These are phyloP conservation scores for Candida buenavistaensis DNA, from an alignment of 1,139 yeast species.

Conservation along the genomic window DNA sequence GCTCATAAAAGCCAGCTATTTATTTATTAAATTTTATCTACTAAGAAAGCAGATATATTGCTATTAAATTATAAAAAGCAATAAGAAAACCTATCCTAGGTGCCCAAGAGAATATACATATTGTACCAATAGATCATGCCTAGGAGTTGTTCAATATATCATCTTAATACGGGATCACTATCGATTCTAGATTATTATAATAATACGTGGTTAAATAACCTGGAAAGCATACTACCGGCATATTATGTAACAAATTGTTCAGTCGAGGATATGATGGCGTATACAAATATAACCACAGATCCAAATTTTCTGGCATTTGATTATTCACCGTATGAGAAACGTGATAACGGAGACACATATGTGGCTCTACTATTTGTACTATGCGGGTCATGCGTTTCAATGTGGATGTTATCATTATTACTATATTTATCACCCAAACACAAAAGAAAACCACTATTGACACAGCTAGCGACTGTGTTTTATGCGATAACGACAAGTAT, in stretches of 20 bases:
- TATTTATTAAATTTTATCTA: too few relatives aligned
- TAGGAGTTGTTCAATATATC: slow-evolving; percentile 40
- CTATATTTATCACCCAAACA: slow-evolving; percentile 47
- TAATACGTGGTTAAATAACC: slow-evolving; percentile 18
- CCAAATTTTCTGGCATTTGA: slow-evolving; percentile 1
- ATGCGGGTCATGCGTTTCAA: slow-evolving; percentile 44
- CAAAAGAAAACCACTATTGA: slow-evolving; percentile 45
- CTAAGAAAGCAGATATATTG: neutral
- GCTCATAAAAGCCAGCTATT: too few relatives aligned
- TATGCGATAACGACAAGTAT: slow-evolving; percentile 46
- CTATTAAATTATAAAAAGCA: too few relatives aligned
- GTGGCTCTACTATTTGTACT: slow-evolving; percentile 44
- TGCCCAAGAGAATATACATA: too few relatives aligned
- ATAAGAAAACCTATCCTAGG: neutral
- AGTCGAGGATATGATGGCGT: slow-evolving; percentile 9
- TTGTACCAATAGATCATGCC: slow-evolving; percentile 14
- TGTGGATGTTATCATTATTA: slow-evolving; percentile 56
- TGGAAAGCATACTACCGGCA: slow-evolving; percentile 29
- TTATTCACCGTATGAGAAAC: slow-evolving; percentile 22
- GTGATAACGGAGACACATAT: slow-evolving; percentile 44
- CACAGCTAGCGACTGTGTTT: slow-evolving; percentile 47
- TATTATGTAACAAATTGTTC: slow-evolving; percentile 47
- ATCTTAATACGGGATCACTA: slow-evolving; percentile 34
- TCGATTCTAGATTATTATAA: slow-evolving; percentile 18
- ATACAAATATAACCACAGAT: neutral